phyloP scores from a whole-genome alignment of 2,329 filamentous ascomycete genomes.

The Paecilomyces dactylethromorphus region DNA sequence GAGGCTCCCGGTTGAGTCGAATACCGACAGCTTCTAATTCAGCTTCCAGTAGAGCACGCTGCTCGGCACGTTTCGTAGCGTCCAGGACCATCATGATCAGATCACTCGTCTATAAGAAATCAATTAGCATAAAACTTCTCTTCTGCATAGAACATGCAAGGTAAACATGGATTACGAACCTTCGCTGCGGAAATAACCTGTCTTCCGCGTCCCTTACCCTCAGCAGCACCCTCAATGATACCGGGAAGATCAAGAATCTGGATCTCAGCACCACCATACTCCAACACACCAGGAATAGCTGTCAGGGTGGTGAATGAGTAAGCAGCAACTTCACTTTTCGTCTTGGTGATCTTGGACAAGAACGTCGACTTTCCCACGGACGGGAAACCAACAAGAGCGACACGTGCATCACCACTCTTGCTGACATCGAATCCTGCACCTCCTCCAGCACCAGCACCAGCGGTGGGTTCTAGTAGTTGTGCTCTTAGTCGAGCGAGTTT shows the following conservation, averaged over 20 bases:
- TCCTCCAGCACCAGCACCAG: conserved; percentile 68
- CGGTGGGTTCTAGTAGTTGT: conserved; percentile 83
- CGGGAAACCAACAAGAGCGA: conserved; percentile 96
- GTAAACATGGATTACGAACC: conserved; percentile 25
- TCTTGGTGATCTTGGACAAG: conserved; percentile 97
- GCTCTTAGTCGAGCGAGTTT: conserved; percentile 93
- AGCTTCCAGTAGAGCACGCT: conserved; percentile 79
- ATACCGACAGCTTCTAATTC: conserved; percentile 96
- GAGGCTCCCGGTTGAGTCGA: conserved; percentile 81
- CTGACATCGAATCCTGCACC: conserved; percentile 85
- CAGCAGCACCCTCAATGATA: conserved; percentile 94
- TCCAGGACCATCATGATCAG: conserved; percentile 95
- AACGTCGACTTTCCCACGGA: conserved; percentile 99
- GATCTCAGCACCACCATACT: conserved; percentile 97
- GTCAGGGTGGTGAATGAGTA: conserved; percentile 98
- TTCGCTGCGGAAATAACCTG: conserved; percentile 98
- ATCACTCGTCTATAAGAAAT: conserved; percentile 65
- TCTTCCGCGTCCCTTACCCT: conserved; percentile 89
- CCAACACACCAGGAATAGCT: conserved; percentile 91
- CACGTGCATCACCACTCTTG: conserved; percentile 93
- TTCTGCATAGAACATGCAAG: neutral
- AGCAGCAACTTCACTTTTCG: conserved; percentile 88
- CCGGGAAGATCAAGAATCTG: conserved; percentile 95
- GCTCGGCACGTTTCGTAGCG: conserved; percentile 92
- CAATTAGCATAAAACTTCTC: conserved; percentile 1